These are phyloP conservation scores for Aspergillus sclerotialis DNA, from an alignment of 2,329 filamentous ascomycete genomes.

Conservation along the genomic window DNA sequence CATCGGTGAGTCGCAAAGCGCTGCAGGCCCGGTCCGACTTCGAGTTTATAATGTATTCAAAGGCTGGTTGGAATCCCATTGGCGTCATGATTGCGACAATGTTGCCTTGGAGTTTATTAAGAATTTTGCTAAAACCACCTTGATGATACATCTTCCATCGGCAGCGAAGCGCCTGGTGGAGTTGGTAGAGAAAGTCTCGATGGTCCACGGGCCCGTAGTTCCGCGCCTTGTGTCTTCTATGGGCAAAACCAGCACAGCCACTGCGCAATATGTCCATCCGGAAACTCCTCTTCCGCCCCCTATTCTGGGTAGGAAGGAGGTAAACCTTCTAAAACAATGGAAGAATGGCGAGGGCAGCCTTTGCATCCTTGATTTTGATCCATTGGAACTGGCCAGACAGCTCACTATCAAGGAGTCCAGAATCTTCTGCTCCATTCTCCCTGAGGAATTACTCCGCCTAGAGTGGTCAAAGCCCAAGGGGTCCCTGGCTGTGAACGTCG, in stretches of 20 bases:
- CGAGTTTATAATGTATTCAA: slow-evolving; percentile 97
- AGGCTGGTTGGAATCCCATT: slow-evolving; percentile 93
- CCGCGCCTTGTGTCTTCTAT: slow-evolving; percentile 79
- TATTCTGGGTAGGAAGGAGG: slow-evolving; percentile 67
- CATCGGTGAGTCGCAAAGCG: slow-evolving; percentile 67
- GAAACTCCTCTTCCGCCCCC: slow-evolving; percentile 66
- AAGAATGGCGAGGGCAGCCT: slow-evolving; percentile 64
- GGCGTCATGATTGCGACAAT: slow-evolving; percentile 74
- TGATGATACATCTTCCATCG: slow-evolving; percentile 62
- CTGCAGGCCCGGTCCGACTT: slow-evolving; percentile 74
- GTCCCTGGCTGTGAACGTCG: slow-evolving; percentile 76
- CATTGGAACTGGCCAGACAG: slow-evolving; percentile 83
- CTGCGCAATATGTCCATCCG: slow-evolving; percentile 61
- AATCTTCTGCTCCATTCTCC: slow-evolving; percentile 85
- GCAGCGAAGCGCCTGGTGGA: slow-evolving; percentile 77
- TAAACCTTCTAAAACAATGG: slow-evolving; percentile 64
- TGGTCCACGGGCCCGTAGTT: slow-evolving; percentile 66
- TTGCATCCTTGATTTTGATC: slow-evolving; percentile 82
- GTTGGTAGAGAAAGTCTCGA: slow-evolving; percentile 69
- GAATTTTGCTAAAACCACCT: slow-evolving; percentile 68
- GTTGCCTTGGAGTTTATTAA: slow-evolving; percentile 69
- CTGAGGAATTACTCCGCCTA: slow-evolving; percentile 82
- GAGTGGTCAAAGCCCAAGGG: slow-evolving; percentile 91
- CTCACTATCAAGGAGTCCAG: slow-evolving; percentile 86
- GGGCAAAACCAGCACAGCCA: slow-evolving; percentile 75